Conservation (phyloP, 2,329 filamentous ascomycete genomes). For the Pseudopyricularia cyperi region DNA sequence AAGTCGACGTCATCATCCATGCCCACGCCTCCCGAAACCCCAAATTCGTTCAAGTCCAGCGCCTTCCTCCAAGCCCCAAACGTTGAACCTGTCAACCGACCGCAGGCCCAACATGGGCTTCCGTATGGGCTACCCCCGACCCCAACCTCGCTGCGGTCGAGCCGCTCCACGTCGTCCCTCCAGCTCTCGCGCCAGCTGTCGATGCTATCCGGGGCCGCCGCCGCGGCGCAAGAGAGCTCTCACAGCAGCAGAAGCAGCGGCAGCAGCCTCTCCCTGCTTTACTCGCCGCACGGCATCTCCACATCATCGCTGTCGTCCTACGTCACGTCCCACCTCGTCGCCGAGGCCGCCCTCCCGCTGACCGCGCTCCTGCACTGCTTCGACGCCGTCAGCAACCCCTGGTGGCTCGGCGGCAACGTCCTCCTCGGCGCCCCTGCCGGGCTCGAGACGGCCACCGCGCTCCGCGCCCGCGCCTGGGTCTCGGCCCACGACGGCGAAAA, state of each 20-base stretch:
- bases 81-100: not conserved
- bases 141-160: conserved; percentile 21
- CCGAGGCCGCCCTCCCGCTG: conserved; percentile 44
- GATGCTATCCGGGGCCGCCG: conserved; percentile 1
- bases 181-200: conserved; percentile 8
- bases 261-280: conserved; percentile 46
- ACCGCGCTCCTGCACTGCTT: conserved; percentile 54
- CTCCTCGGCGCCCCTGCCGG: conserved; percentile 44
- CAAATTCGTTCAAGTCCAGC: conserved; percentile 8
- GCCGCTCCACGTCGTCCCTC: conserved; percentile 20
- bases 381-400: conserved; percentile 43
- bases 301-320: conserved; percentile 41
- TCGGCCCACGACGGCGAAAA: conserved; percentile 49
- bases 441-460: conserved; percentile 36
- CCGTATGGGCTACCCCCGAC: conserved; percentile 14
- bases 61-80: not conserved
- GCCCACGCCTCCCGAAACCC: conserved; percentile 18
- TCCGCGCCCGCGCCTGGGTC: conserved; percentile 46
- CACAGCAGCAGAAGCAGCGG: conserved; percentile 8
- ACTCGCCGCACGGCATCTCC: conserved; percentile 49
- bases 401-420: conserved; percentile 48
- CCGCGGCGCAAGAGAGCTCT: no score
- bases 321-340: conserved; percentile 40
- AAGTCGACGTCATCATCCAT: conserved; percentile 3
- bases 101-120: not conserved